A percentile compares a stretch with the other conserved stretches of the same genome.
Evolutionary conservation across 2,329 filamentous ascomycete species (phyloP).

Genomic region (Pseudogymnoascus sp.): DNA sequence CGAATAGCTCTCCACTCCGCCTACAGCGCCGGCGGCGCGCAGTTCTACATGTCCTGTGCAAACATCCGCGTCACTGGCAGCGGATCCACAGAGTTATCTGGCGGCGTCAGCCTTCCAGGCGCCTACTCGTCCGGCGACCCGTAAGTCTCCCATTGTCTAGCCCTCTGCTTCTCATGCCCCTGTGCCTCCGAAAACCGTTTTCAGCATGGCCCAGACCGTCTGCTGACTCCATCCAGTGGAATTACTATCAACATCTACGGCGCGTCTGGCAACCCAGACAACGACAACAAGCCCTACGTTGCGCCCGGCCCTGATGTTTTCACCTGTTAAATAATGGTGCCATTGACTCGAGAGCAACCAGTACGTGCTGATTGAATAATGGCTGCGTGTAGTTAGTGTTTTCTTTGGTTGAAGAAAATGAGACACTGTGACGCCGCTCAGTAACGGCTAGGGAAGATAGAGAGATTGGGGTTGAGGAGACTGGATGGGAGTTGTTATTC

Average conservation of each 20-base stretch:
- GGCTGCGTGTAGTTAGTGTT: not conserved
- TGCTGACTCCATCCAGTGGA: slow-evolving; percentile 25
- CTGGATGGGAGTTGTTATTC: not conserved
- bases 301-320: slow-evolving; percentile 33
- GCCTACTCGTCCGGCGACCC: slow-evolving; percentile 39
- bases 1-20: slow-evolving; percentile 24
- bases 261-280: slow-evolving; percentile 29
- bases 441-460: not conserved
- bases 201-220: not conserved
- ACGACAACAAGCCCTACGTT: slow-evolving; percentile 35
- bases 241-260: slow-evolving; percentile 29
- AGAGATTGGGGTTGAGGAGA: not conserved
- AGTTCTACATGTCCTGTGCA: slow-evolving; percentile 28
- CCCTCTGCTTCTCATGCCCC: not conserved
- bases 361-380: not conserved
- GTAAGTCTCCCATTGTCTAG: slow-evolving; percentile 29
- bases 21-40: slow-evolving; percentile 29
- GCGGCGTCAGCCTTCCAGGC: slow-evolving; percentile 38
- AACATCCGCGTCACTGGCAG: slow-evolving; percentile 40
- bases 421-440: not conserved
- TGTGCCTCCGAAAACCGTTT: not conserved
- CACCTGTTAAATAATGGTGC: slow-evolving; percentile 14
- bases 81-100: slow-evolving; percentile 33
- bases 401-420: not conserved
- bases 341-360: not conserved